These are phyloP conservation scores for Calonectria multiphialidica DNA, from an alignment of 2,329 filamentous ascomycete species.

Conservation along the genomic window DNA sequence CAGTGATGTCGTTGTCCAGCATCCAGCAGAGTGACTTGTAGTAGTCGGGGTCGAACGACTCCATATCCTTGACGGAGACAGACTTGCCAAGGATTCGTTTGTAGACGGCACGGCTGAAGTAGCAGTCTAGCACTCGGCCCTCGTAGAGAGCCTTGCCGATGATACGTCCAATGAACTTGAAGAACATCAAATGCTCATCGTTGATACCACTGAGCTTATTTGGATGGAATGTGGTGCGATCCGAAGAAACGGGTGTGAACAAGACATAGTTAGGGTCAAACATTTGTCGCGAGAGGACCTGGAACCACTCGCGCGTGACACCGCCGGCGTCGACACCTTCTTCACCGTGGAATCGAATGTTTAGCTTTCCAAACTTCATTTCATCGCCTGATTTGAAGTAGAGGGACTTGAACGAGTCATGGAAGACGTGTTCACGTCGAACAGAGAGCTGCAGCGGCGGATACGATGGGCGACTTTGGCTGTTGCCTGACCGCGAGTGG, in stretches of 20 bases:
- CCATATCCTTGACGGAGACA: slow-evolving; percentile 99
- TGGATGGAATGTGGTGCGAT: slow-evolving; percentile 98
- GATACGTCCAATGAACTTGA: slow-evolving; percentile 98
- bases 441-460: slow-evolving; percentile 87
- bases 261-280: slow-evolving; percentile 98
- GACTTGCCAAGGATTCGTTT: slow-evolving; percentile 96
- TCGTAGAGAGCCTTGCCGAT: slow-evolving; percentile 99
- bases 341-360: slow-evolving; percentile 96
- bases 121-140: slow-evolving; percentile 94
- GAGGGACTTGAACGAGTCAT: slow-evolving; percentile 97
- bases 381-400: slow-evolving; percentile 98
- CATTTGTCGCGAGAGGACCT: slow-evolving; percentile 96
- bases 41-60: slow-evolving; percentile 97
- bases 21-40: slow-evolving; percentile 99
- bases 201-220: slow-evolving; percentile 96
- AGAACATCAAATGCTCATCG: slow-evolving; percentile 95
- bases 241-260: slow-evolving; percentile 96
- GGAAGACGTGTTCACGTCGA: slow-evolving; percentile 94
- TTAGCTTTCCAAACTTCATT: slow-evolving; percentile 99
- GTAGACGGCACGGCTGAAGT: slow-evolving; percentile 98
- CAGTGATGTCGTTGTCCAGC: slow-evolving; percentile 97
- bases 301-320: slow-evolving; percentile 99
- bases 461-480: slow-evolving; percentile 76
- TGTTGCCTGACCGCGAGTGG: slow-evolving; percentile 75
- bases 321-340: slow-evolving; percentile 98